Evolutionary conservation across 352 stramenopile species (phyloP).

Genomic region (Pythium aristosporum): DNA sequence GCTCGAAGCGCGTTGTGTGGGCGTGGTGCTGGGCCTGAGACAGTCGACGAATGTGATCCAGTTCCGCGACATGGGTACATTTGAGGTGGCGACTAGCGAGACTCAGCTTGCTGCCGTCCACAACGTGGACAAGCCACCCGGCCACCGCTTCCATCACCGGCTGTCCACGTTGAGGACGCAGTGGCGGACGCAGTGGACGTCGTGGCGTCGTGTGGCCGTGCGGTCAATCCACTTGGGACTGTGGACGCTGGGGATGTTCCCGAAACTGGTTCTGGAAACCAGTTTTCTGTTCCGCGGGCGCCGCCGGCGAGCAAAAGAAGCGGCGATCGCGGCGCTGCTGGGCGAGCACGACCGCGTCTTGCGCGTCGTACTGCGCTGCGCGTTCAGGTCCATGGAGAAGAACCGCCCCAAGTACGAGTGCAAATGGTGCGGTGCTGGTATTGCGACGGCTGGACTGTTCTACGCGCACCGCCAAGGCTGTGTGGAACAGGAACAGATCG

Average conservation of each 20-base stretch:
- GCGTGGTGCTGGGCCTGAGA: background rate
- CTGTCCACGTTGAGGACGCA: background rate
- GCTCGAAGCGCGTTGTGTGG: background rate
- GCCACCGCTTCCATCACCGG: background rate
- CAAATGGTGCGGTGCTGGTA: constrained; percentile 31
- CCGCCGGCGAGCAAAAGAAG: background rate
- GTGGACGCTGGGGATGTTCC: constrained; percentile 12
- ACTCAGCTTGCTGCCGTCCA: background rate
- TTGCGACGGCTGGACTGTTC: constrained; percentile 25
- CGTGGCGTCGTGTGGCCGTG: background rate
- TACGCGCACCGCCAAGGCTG: constrained; percentile 28
- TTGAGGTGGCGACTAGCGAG: background rate
- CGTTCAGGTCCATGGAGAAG: constrained; percentile 25
- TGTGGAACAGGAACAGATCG: background rate
- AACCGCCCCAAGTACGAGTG: constrained; percentile 32
- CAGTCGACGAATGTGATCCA: background rate
- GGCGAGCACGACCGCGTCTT: constrained; percentile 26
- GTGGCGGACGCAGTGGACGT: background rate
- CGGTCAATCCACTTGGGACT: background rate
- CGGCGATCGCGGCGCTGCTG: constrained; percentile 12
- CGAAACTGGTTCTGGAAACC: background rate
- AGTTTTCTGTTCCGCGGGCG: background rate
- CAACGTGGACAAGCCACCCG: background rate
- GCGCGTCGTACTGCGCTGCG: constrained; percentile 22
- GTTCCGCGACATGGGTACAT: background rate